Conservation (phyloP, 2,329 filamentous ascomycete genomes). For the Alternaria triticina region DNA sequence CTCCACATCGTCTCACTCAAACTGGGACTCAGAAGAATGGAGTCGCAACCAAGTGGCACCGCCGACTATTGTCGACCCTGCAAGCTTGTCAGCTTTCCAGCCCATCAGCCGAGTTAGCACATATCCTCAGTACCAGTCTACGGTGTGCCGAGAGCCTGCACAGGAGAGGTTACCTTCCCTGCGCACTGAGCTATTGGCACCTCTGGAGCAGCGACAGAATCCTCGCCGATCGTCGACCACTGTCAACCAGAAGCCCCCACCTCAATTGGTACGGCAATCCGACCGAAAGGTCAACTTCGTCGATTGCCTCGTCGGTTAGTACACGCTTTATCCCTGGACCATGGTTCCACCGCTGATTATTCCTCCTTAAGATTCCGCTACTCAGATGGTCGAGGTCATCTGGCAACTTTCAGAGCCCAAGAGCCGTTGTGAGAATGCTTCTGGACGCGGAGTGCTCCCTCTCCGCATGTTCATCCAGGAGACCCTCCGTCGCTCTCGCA, state of each 20-base stretch:
- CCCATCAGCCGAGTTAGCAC: slow-evolving; percentile 46
- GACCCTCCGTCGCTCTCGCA: slow-evolving; percentile 90
- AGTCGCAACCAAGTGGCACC: slow-evolving; percentile 32
- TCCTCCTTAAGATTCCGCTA: slow-evolving; percentile 79
- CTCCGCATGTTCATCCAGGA: slow-evolving; percentile 97
- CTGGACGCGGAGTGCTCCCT: slow-evolving; percentile 79
- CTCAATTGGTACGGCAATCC: slow-evolving; percentile 80
- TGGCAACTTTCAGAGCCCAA: slow-evolving; percentile 89
- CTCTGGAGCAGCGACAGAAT: slow-evolving; percentile 68
- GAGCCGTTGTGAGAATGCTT: slow-evolving; percentile 70
- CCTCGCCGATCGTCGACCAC: slow-evolving; percentile 64
- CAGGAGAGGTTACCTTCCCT: slow-evolving; percentile 43
- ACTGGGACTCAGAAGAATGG: slow-evolving; percentile 51
- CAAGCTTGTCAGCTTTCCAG: slow-evolving; percentile 33
- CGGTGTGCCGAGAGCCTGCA: slow-evolving; percentile 45
- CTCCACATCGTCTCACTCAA: slow-evolving; percentile 67
- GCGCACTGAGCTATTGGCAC: slow-evolving; percentile 55
- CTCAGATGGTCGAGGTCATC: slow-evolving; percentile 95
- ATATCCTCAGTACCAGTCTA: slow-evolving; percentile 46
- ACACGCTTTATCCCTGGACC: slow-evolving; percentile 42
- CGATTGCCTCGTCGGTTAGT: slow-evolving; percentile 96
- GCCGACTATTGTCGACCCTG: slow-evolving; percentile 30
- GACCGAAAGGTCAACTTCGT: slow-evolving; percentile 96
- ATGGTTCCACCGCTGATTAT: slow-evolving; percentile 38
- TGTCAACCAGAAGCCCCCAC: slow-evolving; percentile 68